phyloP scores from a whole-genome alignment of 257 asterid species.

The Ocimum tenuiflorum region DNA sequence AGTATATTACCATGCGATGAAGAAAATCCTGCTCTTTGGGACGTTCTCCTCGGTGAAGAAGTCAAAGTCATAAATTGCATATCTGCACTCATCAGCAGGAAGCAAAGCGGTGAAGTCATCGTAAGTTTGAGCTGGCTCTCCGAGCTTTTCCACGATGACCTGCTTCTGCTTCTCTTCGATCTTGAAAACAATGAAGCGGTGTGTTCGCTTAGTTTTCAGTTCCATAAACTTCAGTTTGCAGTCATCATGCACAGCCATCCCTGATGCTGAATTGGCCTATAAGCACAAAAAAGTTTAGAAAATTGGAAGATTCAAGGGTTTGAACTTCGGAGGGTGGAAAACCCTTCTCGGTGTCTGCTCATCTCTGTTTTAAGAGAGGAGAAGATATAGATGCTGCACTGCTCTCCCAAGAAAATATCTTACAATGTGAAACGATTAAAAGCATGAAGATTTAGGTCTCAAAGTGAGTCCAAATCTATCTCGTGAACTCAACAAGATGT shows the following conservation, averaged over 20 bases:
- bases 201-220: no score
- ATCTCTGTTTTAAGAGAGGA: neutral
- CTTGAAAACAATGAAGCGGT: no score
- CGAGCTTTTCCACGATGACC: no score
- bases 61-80: conserved; percentile 37
- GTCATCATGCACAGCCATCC: no score
- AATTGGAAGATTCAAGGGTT: neutral
- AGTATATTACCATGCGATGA: conserved; percentile 29
- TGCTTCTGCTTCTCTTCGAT: no score
- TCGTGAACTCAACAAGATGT: neutral
- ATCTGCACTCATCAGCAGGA: no score
- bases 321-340: neutral
- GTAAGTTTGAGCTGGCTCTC: conserved; percentile 26
- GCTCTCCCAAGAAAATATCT: neutral
- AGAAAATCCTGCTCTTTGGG: conserved; percentile 42
- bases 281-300: neutral
- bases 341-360: neutral
- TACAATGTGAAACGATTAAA: neutral
- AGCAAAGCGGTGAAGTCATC: conserved; percentile 32
- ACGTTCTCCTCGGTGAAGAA: conserved; percentile 32
- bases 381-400: neutral
- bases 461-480: no score
- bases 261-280: conserved; percentile 39
- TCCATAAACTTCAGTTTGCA: no score
- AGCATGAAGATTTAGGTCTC: neutral